Evolutionary conservation across 2,329 filamentous ascomycete species (phyloP).

Genomic region (Ascosphaera aggregata): DNA sequence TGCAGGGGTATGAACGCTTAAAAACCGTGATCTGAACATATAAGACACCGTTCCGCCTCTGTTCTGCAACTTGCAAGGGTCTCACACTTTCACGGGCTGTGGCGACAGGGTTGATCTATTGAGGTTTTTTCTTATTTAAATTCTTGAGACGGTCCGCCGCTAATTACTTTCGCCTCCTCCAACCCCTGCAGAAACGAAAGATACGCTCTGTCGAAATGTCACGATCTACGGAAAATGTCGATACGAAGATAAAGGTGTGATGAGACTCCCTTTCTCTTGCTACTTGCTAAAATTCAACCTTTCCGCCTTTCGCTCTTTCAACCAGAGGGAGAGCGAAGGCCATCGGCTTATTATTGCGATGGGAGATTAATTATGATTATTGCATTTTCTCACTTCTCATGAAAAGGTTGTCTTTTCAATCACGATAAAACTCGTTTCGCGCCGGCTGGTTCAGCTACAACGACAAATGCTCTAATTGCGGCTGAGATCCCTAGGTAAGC

Average conservation of each 20-base stretch:
- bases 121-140: neutral
- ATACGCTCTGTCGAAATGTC: slow-evolving; percentile 79
- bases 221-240: slow-evolving; percentile 84
- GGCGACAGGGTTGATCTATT: no score
- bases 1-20: no score
- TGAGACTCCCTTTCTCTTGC: slow-evolving; percentile 2
- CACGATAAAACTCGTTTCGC: slow-evolving; percentile 31
- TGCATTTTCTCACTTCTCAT: no score
- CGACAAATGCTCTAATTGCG: neutral
- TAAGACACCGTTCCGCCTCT: no score
- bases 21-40: no score
- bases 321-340: slow-evolving; percentile 1
- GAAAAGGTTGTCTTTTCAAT: slow-evolving; percentile 53
- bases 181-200: slow-evolving; percentile 43
- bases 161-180: slow-evolving; percentile 2
- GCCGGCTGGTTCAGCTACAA: neutral
- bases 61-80: no score
- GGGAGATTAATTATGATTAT: neutral
- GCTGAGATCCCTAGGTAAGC: neutral
- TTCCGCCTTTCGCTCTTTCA: neutral
- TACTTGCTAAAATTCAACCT: neutral
- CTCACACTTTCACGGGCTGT: no score
- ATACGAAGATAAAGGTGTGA: slow-evolving; percentile 57
- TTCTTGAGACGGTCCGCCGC: neutral
- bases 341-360: neutral